Evolutionary conservation across 169 alveolate genomes (phyloP).

Genomic region (Cystoisospora suis): DNA sequence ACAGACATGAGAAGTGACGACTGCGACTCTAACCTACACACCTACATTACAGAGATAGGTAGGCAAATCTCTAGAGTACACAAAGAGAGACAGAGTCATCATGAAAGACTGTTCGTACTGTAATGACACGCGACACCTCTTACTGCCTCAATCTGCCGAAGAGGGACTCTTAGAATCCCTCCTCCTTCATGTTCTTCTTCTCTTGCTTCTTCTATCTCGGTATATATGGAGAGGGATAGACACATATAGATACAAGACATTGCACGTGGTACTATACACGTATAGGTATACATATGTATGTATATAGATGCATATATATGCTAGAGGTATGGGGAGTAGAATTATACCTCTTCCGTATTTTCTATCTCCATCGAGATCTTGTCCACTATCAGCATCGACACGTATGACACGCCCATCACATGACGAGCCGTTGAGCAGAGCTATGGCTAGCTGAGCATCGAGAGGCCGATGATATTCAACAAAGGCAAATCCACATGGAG

Average conservation of each 20-base stretch:
- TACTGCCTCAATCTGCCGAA: too few relatives aligned
- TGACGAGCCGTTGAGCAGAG: slow-evolving; percentile 63
- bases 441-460: slow-evolving; percentile 79
- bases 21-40: too few relatives aligned
- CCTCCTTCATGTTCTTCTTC: neutral
- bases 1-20: too few relatives aligned
- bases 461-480: slow-evolving; percentile 83
- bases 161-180: too few relatives aligned
- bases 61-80: too few relatives aligned
- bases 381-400: slow-evolving; percentile 76
- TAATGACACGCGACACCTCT: too few relatives aligned
- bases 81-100: too few relatives aligned
- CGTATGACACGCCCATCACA: slow-evolving; percentile 78
- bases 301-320: neutral
- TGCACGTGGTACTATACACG: neutral
- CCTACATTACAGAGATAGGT: too few relatives aligned
- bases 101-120: too few relatives aligned
- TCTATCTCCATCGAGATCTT: slow-evolving; percentile 70
- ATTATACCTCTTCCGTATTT: slow-evolving; percentile 73
- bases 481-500: slow-evolving; percentile 94
- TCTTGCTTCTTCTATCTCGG: neutral
- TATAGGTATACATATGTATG: neutral
- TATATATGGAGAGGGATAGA: neutral
- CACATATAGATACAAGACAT: neutral
- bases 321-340: neutral